Evolutionary conservation across 805 yeast genomes (phyloP), one percentile per base, ranked within the genome.

Genomic region (Starmerella stellata): DNA sequence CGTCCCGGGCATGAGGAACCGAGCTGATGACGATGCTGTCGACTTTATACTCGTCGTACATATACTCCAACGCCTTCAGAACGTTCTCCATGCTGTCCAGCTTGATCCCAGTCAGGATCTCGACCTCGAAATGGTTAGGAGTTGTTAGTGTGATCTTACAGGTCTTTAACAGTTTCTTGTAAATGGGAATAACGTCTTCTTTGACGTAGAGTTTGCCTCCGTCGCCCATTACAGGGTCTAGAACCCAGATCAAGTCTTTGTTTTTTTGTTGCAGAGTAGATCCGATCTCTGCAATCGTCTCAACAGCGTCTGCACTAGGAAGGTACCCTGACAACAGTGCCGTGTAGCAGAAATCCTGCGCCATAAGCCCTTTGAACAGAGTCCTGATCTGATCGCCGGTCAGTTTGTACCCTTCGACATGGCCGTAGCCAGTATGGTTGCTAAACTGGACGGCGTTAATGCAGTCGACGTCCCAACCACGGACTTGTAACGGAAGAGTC

Each of bases 151-250:
- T 81, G 7, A 83, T 78, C 1, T 45, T 50, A 30, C 50, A 47
- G 3, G 38, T 23, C 16, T 54, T 46, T 21, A 75, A 52, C 13
- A 74, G 59, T 3, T 57, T 46, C 48, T 64, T 61, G 48, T 76
- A 75, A 4, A 67, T 68, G 1, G 92, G 76, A 4, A 78, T 66
- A 2, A 70, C 74, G 27, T 61, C 63, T 28, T 64, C 62, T 15
- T 53, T 40, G 23, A 87, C 94, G 54, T 87, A 87, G 3, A 83
- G 57, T 41, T 63, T 66, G 1, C 94, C 95, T 49, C 81, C 76
- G 53, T 87, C 96, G 11, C 96, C 96, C 54, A 87, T 59, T 1
- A 87, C 90, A 1, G 96, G 96, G 55, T 87, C 96, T 36, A 87
- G 54, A 4, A 85, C 65, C 74, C 87, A 73, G 15, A 69, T 31